These are phyloP conservation scores for Umbelopsis sp. DNA, from an alignment of 371 early-diverging fungal species.

Conservation along the genomic window DNA sequence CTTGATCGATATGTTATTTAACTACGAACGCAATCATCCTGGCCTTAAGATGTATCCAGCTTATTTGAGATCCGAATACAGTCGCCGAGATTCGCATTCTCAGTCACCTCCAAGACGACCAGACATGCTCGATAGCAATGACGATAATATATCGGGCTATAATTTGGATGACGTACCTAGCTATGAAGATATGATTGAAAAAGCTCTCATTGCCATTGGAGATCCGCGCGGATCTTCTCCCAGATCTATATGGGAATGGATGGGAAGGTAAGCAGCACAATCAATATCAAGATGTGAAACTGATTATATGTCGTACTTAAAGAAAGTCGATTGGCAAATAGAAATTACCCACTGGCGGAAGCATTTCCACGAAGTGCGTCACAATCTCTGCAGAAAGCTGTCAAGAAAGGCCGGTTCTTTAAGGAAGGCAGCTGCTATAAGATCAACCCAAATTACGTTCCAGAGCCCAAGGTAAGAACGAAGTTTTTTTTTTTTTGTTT, in stretches of 20 bases:
- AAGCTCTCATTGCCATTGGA: constrained; percentile 15
- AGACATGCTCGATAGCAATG: constrained; percentile 7
- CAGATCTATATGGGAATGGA: constrained; percentile 21
- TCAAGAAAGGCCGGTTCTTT: constrained; percentile 22
- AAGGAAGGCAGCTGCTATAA: constrained; percentile 21
- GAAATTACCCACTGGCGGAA: constrained; percentile 20
- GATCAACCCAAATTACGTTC: constrained; percentile 19
- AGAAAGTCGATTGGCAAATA: background rate
- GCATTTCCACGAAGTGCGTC: constrained; percentile 17
- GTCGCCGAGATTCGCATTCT: constrained; percentile 9
- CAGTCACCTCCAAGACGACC: background rate
- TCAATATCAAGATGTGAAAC: background rate
- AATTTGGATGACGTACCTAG: constrained; percentile 18
- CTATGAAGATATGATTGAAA: constrained; percentile 22
- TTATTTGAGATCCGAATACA: background rate
- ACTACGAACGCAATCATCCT: constrained; percentile 11
- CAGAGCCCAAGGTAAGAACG: constrained; percentile 7
- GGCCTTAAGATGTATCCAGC: constrained; percentile 1
- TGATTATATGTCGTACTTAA: background rate
- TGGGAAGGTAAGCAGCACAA: constrained; percentile 9
- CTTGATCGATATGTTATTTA: constrained; percentile 19
- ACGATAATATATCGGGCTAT: constrained; percentile 3
- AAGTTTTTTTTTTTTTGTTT: background rate
- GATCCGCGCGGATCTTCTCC: constrained; percentile 18
- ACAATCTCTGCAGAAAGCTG: constrained; percentile 20